A percentile compares a stretch with the other conserved stretches of the same genome.
Evolutionary conservation across 2,329 filamentous ascomycete species (phyloP).

Genomic region (Colletotrichum simmondsii): DNA sequence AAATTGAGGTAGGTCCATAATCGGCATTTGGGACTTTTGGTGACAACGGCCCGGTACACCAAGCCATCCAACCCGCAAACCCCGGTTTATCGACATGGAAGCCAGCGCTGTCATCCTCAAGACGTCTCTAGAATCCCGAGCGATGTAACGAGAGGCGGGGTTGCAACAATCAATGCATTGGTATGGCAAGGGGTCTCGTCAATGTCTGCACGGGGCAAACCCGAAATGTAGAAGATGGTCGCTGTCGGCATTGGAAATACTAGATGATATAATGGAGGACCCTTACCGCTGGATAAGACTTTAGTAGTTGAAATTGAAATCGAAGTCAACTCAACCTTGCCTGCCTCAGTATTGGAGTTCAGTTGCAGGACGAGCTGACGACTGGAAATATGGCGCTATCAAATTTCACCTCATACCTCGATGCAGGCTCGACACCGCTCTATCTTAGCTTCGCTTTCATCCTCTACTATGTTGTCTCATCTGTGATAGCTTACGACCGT

Average conservation of each 20-base stretch:
- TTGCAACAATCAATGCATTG: too few species aligned
- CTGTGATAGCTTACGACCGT: constrained; percentile 41
- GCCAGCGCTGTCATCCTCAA: neutral
- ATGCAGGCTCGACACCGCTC: neutral
- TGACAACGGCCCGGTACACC: neutral
- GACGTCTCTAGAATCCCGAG: neutral
- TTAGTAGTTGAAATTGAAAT: neutral
- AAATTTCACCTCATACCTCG: neutral
- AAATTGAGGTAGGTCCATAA: neutral
- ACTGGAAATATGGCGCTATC: constrained; percentile 10
- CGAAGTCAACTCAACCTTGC: neutral
- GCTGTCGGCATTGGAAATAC: neutral
- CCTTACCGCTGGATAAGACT: neutral
- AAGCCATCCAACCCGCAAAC: neutral
- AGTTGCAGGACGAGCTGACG: neutral
- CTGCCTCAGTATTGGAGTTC: too few species aligned
- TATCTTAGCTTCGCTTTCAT: constrained; percentile 14
- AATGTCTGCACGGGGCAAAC: neutral
- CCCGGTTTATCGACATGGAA: neutral
- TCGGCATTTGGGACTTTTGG: neutral
- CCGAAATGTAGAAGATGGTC: neutral
- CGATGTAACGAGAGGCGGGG: constrained; percentile 3
- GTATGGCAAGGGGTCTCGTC: neutral
- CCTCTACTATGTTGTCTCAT: constrained; percentile 36
- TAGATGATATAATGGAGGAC: neutral